Evolutionary conservation across 441 rosid species (phyloP), one percentile per base, ranked within the genome.

Genomic region (Pelargonium fulgidum): DNA sequence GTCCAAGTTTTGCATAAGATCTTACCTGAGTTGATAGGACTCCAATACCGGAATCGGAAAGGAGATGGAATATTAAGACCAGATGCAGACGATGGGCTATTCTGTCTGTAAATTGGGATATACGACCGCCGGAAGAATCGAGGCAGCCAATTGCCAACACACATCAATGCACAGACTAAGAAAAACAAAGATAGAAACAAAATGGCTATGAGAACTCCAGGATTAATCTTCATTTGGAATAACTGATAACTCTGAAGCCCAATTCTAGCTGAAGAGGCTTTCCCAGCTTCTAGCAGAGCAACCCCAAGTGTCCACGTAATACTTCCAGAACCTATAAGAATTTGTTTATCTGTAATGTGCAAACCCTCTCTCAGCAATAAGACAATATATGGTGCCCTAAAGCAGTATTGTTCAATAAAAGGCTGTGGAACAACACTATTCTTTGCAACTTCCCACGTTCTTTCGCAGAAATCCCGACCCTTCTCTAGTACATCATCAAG

Each of bases 231-330:
- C 77, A 85, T 73, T 73, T 80, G 88, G 69, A 90, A 71, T 67
- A 82, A 76, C 76, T 81, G 84, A 17, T 90, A 90, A 62, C 85
- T 76, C 59, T 64, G 89, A 73, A 92, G 71, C 70, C 86, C 87
- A 76, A 79, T n/a, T 72, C 86, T 84, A 42, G 85, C 78, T 61
- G 94, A 84, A 69, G 89, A 79, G 72, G 86, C 81, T 77, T 80
- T 86, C 77, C 99, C 98, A 70, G 94, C 92, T 86, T 92, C 94
- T 68, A 87, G 68, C 56, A 94, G 81, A 52, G 98, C 99, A 67
- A 89, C 98, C 70, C 99, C 99, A 65, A 90, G 89, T 45, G 98
- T 94, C 99, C 99, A 92, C 33, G 99, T 92, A 64, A 94, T 90
- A 79, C 98, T 80, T 73, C 98, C 99, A 74, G 99, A 90, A 65